Conservation (phyloP, 2,329 filamentous ascomycete species). For the Berkeleyomyces basicola region DNA sequence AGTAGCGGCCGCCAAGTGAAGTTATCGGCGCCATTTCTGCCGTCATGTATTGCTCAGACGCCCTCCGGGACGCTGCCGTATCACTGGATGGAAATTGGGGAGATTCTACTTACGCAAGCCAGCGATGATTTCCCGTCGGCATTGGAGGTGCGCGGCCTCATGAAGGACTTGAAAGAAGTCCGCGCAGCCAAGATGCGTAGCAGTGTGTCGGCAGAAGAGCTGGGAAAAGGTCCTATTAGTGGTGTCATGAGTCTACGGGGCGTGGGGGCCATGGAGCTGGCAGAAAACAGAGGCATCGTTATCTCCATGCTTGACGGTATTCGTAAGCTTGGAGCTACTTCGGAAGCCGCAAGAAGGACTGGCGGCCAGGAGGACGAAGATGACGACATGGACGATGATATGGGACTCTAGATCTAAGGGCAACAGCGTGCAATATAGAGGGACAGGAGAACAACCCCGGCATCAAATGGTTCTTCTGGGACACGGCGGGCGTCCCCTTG, state of each 20-base stretch:
- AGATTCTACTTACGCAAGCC: conserved; percentile 72
- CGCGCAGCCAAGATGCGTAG: conserved; percentile 75
- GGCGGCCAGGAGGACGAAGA: conserved; percentile 52
- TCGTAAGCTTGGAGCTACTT: conserved; percentile 64
- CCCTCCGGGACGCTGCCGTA: conserved; percentile 64
- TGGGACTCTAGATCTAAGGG: background rate
- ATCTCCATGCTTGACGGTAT: conserved; percentile 75
- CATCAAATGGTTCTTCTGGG: background rate
- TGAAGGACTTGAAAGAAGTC: conserved; percentile 74
- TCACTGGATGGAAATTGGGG: conserved; percentile 85
- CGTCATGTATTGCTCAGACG: conserved; percentile 53
- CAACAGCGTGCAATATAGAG: background rate
- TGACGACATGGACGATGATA: conserved; percentile 30
- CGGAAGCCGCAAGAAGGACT: conserved; percentile 61
- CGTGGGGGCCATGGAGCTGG: conserved; percentile 84
- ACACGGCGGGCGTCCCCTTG: too few species aligned
- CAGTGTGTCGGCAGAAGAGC: conserved; percentile 55
- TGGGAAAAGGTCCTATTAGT: conserved; percentile 34
- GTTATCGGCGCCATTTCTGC: conserved; percentile 60
- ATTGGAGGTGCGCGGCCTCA: conserved; percentile 54
- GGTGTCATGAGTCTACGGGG: conserved; percentile 55
- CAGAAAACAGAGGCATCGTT: conserved; percentile 72
- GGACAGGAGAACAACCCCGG: background rate
- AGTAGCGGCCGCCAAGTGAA: conserved; percentile 18
- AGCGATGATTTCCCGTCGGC: conserved; percentile 63